Evolutionary conservation across 441 rosid species (phyloP).

Genomic region (Euphorbia schlechtendalii): DNA sequence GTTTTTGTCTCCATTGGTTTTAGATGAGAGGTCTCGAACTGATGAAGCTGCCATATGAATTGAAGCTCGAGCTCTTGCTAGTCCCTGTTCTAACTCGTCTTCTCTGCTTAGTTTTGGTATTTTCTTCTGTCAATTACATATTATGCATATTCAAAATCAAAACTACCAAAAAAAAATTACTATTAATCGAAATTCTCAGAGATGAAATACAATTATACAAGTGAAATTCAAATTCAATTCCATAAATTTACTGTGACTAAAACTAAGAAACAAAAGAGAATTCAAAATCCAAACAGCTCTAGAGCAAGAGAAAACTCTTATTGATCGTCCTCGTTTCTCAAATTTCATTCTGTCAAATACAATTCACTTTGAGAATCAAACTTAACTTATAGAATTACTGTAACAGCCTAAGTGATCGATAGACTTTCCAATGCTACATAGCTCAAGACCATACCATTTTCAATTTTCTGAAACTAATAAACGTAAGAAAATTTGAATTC

Average conservation of each 20-base stretch:
- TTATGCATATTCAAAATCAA: not conserved
- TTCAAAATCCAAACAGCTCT: conserved; percentile 1
- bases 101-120: conserved; percentile 27
- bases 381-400: not conserved
- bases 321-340: not conserved
- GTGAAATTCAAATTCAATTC: no score
- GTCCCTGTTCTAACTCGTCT: conserved; percentile 43
- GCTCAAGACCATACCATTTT: not conserved
- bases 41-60: conserved; percentile 39
- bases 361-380: not conserved
- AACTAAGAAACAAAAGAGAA: not conserved
- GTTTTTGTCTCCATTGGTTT: conserved; percentile 13
- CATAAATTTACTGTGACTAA: no score
- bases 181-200: not conserved
- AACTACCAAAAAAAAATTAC: not conserved
- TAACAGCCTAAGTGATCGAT: no score
- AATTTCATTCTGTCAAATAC: not conserved
- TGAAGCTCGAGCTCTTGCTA: conserved; percentile 62
- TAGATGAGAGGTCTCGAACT: conserved; percentile 21
- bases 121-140: conserved; percentile 29
- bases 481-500: not conserved
- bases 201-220: not conserved
- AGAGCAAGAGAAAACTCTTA: not conserved
- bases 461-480: not conserved
- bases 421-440: no score